Evolutionary conservation across 78 protist species (phyloP).

Genomic region (Isochrysis galbana): DNA sequence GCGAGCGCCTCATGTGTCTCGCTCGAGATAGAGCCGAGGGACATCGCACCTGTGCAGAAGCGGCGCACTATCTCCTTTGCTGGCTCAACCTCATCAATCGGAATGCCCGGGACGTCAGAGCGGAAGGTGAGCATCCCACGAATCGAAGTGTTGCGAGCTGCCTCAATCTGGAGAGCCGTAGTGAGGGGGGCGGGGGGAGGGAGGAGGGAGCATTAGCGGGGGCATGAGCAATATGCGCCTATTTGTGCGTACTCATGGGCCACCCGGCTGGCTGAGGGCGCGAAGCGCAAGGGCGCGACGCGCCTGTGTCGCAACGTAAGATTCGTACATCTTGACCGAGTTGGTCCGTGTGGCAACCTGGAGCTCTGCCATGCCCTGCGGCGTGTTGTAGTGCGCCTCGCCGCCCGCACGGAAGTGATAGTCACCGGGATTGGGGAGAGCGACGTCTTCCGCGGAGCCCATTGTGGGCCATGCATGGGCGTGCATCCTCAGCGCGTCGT

Average conservation of each 20-base stretch:
- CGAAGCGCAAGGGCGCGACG: too few relatives aligned
- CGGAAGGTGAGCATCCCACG: constrained; percentile 41
- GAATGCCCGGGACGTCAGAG: constrained; percentile 37
- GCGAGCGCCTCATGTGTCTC: constrained; percentile 81
- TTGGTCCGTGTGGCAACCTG: not conserved
- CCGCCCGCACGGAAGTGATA: constrained; percentile 2
- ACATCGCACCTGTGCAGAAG: constrained; percentile 87
- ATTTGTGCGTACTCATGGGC: too few relatives aligned
- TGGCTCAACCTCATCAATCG: constrained; percentile 67
- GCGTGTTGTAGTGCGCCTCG: constrained; percentile 16
- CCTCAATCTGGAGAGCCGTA: constrained; percentile 40
- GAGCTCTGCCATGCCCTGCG: constrained; percentile 10
- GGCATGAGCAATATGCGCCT: too few relatives aligned
- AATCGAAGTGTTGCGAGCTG: not conserved
- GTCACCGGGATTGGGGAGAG: not conserved
- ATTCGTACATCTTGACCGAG: not conserved
- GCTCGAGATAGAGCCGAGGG: constrained; percentile 72
- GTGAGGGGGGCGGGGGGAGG: too few relatives aligned
- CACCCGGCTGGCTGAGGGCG: too few relatives aligned
- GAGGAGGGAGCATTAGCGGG: too few relatives aligned
- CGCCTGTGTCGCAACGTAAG: too few relatives aligned
- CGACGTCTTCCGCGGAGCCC: not conserved
- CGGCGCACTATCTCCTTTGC: constrained; percentile 67
- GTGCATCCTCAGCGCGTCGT: constrained; percentile 33
- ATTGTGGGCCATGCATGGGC: too few relatives aligned